These are phyloP conservation scores for Diaporthe longicolla DNA, from an alignment of 2,329 filamentous ascomycete species.

Conservation along the genomic window DNA sequence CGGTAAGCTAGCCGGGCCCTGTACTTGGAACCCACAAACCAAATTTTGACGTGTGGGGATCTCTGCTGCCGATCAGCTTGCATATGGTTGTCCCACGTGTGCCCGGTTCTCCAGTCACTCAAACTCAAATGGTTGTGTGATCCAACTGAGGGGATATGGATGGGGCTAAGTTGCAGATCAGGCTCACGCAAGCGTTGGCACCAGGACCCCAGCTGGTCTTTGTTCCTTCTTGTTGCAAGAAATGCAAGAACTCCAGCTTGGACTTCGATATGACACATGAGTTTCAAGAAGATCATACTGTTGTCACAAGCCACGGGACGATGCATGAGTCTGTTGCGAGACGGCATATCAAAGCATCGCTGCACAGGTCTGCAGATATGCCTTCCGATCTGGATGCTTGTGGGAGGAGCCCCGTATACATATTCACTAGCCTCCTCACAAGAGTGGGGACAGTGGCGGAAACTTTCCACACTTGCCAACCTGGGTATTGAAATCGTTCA, in stretches of 20 bases:
- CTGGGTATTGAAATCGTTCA: background rate
- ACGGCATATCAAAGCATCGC: background rate
- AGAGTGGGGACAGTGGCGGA: constrained; percentile 1
- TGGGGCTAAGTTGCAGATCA: constrained; percentile 7
- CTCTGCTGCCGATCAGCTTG: constrained; percentile 1
- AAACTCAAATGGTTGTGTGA: background rate
- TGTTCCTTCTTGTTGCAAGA: constrained; percentile 2
- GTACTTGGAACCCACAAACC: background rate
- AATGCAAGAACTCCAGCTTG: background rate
- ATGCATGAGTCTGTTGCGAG: background rate
- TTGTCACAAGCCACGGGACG: background rate
- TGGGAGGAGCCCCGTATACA: constrained; percentile 1
- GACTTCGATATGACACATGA: background rate
- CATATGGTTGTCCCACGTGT: constrained; percentile 1
- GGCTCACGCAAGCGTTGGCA: background rate
- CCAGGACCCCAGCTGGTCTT: background rate
- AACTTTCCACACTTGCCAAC: background rate
- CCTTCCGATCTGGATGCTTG: background rate
- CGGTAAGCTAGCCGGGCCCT: background rate
- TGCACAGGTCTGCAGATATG: too few species aligned
- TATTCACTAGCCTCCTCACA: background rate
- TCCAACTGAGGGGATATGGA: constrained; percentile 3
- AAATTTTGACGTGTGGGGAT: constrained; percentile 21
- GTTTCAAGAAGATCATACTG: background rate
- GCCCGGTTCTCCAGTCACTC: constrained; percentile 4